Evolutionary conservation across 2,329 filamentous ascomycete species (phyloP), one percentile per base, ranked within the genome.

Genomic region (Xylariaceae sp.): DNA sequence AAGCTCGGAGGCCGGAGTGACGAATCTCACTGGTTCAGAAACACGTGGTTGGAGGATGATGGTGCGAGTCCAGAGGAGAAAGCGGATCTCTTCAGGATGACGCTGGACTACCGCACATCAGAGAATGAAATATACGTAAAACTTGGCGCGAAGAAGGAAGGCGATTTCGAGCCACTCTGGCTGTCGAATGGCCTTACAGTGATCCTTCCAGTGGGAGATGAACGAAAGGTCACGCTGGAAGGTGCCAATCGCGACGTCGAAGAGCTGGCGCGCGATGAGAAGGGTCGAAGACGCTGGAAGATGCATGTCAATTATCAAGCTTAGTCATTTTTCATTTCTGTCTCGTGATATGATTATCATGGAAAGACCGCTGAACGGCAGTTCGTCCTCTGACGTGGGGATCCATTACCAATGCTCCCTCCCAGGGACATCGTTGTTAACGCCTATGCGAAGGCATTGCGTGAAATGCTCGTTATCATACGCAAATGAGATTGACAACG

Each of bases 11-110:
- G 19, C 9, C 28, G 22, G 9, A n/a, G n/a, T n/a, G 24, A 30
- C 15, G 47, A 42, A 19, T 35, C 34, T 4, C 38, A 39, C 9
- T 42, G 35, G 41, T 63, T 57, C 38, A 38, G 36, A 28, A 54
- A 42, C 37, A 47, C 46, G 13, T 63, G 60, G 61, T 44, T 58
- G 4, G 60, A 63, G 38, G 60, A 64, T 38, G 59, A 64, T 29
- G 60, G 60, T 4, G 44, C 52, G 30, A 60, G 58, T 34, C 39
- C 44, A 11, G 41, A 43, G 29, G 52, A 51, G 8, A 54, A 54
- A 36, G 53, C 53, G n/a, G 53, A 53, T 11, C 34, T 55, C 11
- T 55, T 49, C 44, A 41, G 46, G 37, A 29, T 55, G 4, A 44
- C 22, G 6, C 36, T 58, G 34, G 19, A 38, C 3, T 62, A 63